Conservation (phyloP, 768 basidiomycete species). For the Zangia roseola region DNA sequence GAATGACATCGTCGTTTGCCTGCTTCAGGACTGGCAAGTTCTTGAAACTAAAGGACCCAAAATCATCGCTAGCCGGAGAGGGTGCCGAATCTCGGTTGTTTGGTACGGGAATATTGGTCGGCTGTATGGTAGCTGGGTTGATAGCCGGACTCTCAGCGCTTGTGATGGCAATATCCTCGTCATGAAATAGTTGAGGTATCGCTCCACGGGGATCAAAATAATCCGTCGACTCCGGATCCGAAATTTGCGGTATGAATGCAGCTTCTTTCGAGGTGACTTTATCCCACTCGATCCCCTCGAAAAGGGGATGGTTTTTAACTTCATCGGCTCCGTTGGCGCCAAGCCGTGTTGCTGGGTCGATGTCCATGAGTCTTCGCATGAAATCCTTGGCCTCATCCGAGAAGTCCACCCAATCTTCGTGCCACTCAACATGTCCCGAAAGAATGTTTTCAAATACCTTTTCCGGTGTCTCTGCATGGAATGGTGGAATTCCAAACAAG, state of each 20-base stretch:
- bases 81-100: conserved; percentile 42
- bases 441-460: conserved; percentile 98
- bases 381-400: conserved; percentile 87
- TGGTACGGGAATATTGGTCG: conserved; percentile 22
- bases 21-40: conserved; percentile 95
- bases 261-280: conserved; percentile 86
- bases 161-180: conserved; percentile 72
- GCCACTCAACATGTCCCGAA: conserved; percentile 92
- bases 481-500: conserved; percentile 93
- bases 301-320: conserved; percentile 90
- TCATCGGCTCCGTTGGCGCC: conserved; percentile 88
- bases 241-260: conserved; percentile 92
- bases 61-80: conserved; percentile 79
- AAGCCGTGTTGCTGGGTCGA: conserved; percentile 75
- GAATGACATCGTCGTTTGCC: conserved; percentile 97
- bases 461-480: conserved; percentile 96
- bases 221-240: conserved; percentile 98
- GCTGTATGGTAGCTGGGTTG: conserved; percentile 17
- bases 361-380: conserved; percentile 81
- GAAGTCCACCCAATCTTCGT: conserved; percentile 88
- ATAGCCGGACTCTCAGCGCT: conserved; percentile 45
- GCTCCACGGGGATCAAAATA: conserved; percentile 98
- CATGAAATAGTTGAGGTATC: conserved; percentile 85
- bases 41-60: conserved; percentile 98
- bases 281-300: conserved; percentile 90